Evolutionary conservation across 139 green algal genomes (phyloP).

Genomic region (Yamagishiella unicocca): DNA sequence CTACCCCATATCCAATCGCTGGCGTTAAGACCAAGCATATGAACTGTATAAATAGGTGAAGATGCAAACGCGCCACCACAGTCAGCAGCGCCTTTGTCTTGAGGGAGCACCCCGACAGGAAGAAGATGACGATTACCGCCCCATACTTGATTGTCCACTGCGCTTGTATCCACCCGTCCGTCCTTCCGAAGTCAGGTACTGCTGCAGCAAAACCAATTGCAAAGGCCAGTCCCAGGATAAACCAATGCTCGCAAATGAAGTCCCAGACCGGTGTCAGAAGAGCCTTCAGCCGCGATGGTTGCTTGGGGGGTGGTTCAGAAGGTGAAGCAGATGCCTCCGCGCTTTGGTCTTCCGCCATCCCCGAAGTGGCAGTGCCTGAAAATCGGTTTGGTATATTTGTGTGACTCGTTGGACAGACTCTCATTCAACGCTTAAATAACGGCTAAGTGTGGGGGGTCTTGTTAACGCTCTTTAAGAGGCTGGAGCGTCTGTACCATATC

Average conservation of each 20-base stretch:
- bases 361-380: too few relatives aligned
- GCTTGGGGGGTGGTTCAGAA: too few relatives aligned
- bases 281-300: not conserved
- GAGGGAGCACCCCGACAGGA: slow-evolving; percentile 54
- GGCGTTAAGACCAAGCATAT: slow-evolving; percentile 55
- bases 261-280: slow-evolving; percentile 32
- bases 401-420: too few relatives aligned
- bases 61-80: slow-evolving; percentile 41
- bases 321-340: too few relatives aligned
- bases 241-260: slow-evolving; percentile 54
- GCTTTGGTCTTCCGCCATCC: too few relatives aligned
- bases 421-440: too few relatives aligned
- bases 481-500: too few relatives aligned
- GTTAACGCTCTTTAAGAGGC: too few relatives aligned
- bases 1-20: slow-evolving; percentile 54
- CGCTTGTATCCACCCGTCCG: slow-evolving; percentile 53
- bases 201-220: slow-evolving; percentile 64
- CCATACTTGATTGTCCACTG: slow-evolving; percentile 63
- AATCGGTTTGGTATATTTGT: too few relatives aligned
- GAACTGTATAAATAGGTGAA: slow-evolving; percentile 60
- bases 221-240: slow-evolving; percentile 52
- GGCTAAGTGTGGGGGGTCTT: too few relatives aligned
- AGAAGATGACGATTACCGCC: slow-evolving; percentile 68
- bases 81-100: slow-evolving; percentile 57
- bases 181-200: slow-evolving; percentile 58